phyloP scores from a whole-genome alignment of 2,329 filamentous ascomycete species.

The Scedosporium apiospermum region DNA sequence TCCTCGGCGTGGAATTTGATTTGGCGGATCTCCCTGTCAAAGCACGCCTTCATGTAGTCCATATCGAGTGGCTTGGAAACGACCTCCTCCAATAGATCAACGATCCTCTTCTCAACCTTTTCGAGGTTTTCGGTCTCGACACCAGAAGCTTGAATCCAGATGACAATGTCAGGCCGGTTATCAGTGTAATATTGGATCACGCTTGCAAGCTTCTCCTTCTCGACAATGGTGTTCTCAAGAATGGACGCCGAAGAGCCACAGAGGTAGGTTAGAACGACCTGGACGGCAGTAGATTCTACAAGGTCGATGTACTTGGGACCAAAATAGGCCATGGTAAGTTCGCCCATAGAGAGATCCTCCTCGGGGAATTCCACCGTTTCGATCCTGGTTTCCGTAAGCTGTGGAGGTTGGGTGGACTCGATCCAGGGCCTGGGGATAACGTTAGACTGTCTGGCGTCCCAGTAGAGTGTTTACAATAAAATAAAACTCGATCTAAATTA shows the following conservation, averaged over 20 bases:
- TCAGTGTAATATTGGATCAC: constrained; percentile 74
- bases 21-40: constrained; percentile 70
- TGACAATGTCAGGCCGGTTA: constrained; percentile 68
- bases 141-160: constrained; percentile 77
- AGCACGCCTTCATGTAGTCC: constrained; percentile 80
- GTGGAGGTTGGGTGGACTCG: constrained; percentile 70
- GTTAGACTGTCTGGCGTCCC: not conserved
- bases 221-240: constrained; percentile 84
- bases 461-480: not conserved
- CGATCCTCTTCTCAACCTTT: constrained; percentile 75
- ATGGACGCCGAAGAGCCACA: constrained; percentile 89
- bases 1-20: constrained; percentile 77
- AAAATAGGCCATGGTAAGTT: constrained; percentile 77
- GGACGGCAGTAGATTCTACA: constrained; percentile 60
- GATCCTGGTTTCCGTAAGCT: constrained; percentile 61
- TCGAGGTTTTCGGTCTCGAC: constrained; percentile 80
- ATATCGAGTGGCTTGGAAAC: constrained; percentile 76
- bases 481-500: not conserved
- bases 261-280: constrained; percentile 75
- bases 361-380: constrained; percentile 87
- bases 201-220: constrained; percentile 85
- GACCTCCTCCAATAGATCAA: constrained; percentile 74
- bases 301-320: constrained; percentile 72
- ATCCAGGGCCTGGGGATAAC: constrained; percentile 61
- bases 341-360: constrained; percentile 88